Conservation (phyloP, 148 eudicot genomes). For the Camellia japonica region DNA sequence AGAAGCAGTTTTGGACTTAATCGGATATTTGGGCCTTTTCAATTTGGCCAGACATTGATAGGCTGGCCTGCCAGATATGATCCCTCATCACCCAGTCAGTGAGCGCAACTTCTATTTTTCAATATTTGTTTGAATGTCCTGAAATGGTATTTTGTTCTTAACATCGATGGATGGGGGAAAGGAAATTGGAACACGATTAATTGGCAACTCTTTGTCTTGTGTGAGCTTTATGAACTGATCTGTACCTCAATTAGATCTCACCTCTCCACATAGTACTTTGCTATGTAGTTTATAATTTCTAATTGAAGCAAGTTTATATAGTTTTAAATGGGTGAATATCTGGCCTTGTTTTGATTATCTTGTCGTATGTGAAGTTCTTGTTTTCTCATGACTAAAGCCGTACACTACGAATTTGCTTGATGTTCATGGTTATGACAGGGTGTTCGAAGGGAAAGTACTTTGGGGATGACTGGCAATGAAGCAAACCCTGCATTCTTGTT, state of each 20-base stretch:
- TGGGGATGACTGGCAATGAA: constrained; percentile 87
- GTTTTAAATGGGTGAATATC: constrained; percentile 1
- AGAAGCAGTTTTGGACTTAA: neutral
- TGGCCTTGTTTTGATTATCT: neutral
- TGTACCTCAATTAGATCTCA: neutral
- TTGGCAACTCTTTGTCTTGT: neutral
- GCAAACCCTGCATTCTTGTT: constrained; percentile 81
- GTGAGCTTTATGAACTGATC: neutral
- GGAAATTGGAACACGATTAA: neutral
- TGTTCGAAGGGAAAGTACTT: constrained; percentile 36
- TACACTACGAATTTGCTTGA: constrained; percentile 6
- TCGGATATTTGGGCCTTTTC: neutral
- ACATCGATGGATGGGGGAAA: neutral
- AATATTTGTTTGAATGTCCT: neutral
- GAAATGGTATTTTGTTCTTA: neutral
- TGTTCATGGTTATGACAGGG: constrained; percentile 44
- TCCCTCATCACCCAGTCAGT: too few species aligned
- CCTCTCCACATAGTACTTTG: neutral
- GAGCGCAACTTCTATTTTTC: neutral
- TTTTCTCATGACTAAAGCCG: neutral
- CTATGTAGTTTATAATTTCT: neutral
- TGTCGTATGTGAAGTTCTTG: neutral
- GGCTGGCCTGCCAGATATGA: constrained; percentile 1
- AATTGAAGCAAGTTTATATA: neutral
- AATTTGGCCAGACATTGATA: neutral